A percentile compares a stretch with the other conserved stretches of the same genome.
These are phyloP conservation scores for Neurospora discreta DNA, from an alignment of 495 filamentous ascomycete species.

Conservation along the genomic window DNA sequence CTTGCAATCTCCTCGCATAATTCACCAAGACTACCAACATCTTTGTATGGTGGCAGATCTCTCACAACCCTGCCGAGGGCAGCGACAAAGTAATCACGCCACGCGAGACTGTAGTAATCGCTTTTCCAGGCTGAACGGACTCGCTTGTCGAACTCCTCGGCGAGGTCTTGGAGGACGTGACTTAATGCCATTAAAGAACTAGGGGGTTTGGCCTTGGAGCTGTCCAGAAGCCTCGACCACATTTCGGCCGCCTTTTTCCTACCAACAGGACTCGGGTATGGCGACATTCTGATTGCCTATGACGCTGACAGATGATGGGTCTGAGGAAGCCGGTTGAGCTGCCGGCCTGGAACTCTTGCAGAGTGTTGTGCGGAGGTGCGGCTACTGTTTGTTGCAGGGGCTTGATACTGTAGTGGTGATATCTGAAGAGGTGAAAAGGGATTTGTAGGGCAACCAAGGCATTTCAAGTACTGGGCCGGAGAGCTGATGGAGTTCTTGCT, in stretches of 20 bases:
- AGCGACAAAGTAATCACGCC: neutral
- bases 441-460: too few relatives aligned
- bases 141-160: neutral
- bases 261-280: neutral
- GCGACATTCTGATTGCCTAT: neutral
- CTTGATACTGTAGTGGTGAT: neutral
- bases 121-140: rapidly evolving
- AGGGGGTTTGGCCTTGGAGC: too few relatives aligned
- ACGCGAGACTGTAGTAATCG: neutral
- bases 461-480: neutral
- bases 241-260: neutral
- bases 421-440: too few relatives aligned
- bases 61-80: neutral
- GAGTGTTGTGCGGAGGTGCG: neutral
- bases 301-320: neutral
- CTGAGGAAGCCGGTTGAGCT: neutral
- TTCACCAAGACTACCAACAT: neutral
- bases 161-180: neutral
- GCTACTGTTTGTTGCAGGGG: neutral
- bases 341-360: neutral
- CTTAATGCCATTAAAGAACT: too few relatives aligned
- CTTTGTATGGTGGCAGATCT: neutral
- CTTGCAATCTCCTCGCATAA: neutral
- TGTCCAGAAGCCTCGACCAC: neutral
- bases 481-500: neutral